A percentile compares a stretch with the other conserved stretches of the same genome.
Evolutionary conservation across 2,329 filamentous ascomycete genomes (phyloP).

Genomic region (Arachnomyces sp.): DNA sequence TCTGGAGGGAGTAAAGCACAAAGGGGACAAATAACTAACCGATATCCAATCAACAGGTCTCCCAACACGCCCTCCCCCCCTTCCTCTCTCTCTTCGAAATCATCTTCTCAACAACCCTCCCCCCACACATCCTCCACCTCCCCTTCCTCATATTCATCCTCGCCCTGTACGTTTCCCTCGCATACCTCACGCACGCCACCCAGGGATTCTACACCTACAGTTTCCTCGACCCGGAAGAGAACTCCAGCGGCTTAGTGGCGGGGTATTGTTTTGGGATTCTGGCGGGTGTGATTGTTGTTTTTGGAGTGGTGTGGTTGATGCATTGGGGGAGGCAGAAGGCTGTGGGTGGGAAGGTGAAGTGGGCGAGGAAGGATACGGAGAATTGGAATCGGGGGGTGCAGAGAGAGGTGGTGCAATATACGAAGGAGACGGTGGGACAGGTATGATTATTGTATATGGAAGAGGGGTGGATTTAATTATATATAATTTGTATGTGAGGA

Average conservation of each 20-base stretch:
- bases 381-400: slow-evolving; percentile 31
- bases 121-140: slow-evolving; percentile 58
- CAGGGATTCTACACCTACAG: slow-evolving; percentile 67
- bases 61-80: slow-evolving; percentile 67
- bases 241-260: slow-evolving; percentile 48
- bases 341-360: slow-evolving; percentile 20
- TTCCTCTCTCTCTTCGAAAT: slow-evolving; percentile 70
- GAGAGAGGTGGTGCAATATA: slow-evolving; percentile 15
- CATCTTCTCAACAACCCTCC: slow-evolving; percentile 55
- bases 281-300: slow-evolving; percentile 45
- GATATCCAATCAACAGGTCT: slow-evolving; percentile 38
- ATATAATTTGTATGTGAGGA: no score
- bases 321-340: slow-evolving; percentile 44
- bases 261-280: slow-evolving; percentile 56
- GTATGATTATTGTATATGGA: no score
- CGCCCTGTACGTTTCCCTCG: slow-evolving; percentile 61
- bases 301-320: slow-evolving; percentile 40
- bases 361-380: slow-evolving; percentile 25
- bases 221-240: slow-evolving; percentile 59
- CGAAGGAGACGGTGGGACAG: no score
- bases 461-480: no score
- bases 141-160: slow-evolving; percentile 61
- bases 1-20: not conserved
- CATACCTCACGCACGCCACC: slow-evolving; percentile 62
- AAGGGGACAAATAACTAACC: not conserved